phyloP scores from a whole-genome alignment of 2,329 filamentous ascomycete genomes.

The Microascus cirrosus region DNA sequence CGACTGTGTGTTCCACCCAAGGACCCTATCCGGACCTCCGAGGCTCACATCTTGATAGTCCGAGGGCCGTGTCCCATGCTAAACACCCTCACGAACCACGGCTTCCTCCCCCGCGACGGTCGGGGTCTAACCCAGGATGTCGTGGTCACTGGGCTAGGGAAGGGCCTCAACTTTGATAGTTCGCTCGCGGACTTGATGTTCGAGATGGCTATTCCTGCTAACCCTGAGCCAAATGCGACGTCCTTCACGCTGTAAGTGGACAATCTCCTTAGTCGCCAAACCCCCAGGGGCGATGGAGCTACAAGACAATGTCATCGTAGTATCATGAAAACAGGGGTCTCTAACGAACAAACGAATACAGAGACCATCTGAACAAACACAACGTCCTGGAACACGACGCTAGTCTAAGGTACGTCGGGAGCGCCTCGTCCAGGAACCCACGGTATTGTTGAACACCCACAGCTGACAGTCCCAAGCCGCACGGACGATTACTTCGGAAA shows the following conservation, averaged over 20 bases:
- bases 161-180: slow-evolving; percentile 21
- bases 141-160: slow-evolving; percentile 23
- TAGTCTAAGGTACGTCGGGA: slow-evolving; percentile 23
- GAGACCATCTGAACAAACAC: slow-evolving; percentile 30
- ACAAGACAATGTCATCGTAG: not conserved
- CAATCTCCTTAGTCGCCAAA: not conserved
- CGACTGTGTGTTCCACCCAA: no score
- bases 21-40: not conserved
- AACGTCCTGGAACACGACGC: slow-evolving; percentile 38
- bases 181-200: slow-evolving; percentile 27
- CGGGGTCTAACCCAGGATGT: slow-evolving; percentile 25
- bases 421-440: not conserved
- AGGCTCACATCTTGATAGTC: slow-evolving; percentile 11
- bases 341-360: not conserved
- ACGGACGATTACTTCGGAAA: slow-evolving; percentile 37
- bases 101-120: slow-evolving; percentile 33
- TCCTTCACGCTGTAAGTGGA: not conserved
- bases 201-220: slow-evolving; percentile 26
- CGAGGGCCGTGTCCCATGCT: slow-evolving; percentile 38
- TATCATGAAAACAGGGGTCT: not conserved
- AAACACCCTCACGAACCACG: slow-evolving; percentile 38
- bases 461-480: no score
- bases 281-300: not conserved
- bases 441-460: no score
- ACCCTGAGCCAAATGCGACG: slow-evolving; percentile 14